Evolutionary conservation across 2,329 filamentous ascomycete species (phyloP), one percentile per base, ranked within the genome.

Genomic region (Diaporthe velutina): DNA sequence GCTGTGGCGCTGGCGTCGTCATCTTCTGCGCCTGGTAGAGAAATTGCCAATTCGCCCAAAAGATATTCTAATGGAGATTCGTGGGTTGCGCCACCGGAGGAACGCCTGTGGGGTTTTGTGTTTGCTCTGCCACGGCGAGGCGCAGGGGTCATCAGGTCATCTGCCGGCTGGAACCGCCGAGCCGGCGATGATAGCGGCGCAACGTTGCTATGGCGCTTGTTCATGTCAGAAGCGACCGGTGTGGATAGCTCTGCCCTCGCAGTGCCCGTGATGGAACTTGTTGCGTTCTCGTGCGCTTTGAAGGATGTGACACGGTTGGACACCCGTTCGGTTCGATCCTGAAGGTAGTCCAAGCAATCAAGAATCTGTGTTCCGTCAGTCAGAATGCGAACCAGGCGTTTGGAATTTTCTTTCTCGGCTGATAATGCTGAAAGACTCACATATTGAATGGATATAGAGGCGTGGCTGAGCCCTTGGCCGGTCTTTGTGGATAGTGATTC

Each of bases 281-380:
- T 79, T 3, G 85, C 84, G 12, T 79, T 74, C 70, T 86, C 86
- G 78, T 90, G 87, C 1, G 86, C 86, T 50, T 87, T 85, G 70
- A 86, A 83, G 3, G 84, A 83, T 64, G 87, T 83, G 3, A 88
- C 80, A 35, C 86, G 85, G 4, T 82, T 77, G 3, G 83, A 81
- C 4, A 90, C 82, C 1, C 83, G 81, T 15, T 83, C 80, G 7
- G 86, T 84, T n/a, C 87, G 86, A 45, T 86, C 85, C 3, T 89
- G 81, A 0, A 91, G 82, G 74, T 89, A 87, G 70, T 86, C 83
- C 1, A 91, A 82, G 75, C 89, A 91, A 28, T 87, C 83, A 48
- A 87, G 83, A 28, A 90, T 86, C 89, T 91, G 60, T 0, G 8
- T 0, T 22, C 0, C 4, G 76, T 84, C 55, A 84, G 82, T 42